phyloP scores from a whole-genome alignment of 1,284 basidiomycete species.

The Ustilago loliicola region DNA sequence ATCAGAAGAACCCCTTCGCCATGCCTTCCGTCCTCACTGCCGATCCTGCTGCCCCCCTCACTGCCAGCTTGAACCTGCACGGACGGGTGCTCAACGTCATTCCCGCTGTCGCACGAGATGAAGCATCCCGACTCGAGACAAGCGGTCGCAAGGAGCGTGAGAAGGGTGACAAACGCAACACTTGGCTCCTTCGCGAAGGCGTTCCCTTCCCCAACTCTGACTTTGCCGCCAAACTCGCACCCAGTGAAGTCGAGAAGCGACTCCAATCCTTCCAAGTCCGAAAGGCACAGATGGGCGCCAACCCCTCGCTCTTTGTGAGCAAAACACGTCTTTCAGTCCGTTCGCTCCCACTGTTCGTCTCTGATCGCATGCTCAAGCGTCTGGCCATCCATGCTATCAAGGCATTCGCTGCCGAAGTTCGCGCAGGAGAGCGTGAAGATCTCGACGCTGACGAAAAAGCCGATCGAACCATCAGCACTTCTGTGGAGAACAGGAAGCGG shows the following conservation, averaged over 20 bases:
- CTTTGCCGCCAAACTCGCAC: slow-evolving; percentile 44
- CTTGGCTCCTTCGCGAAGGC: slow-evolving; percentile 93
- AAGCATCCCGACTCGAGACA: slow-evolving; percentile 87
- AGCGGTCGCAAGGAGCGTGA: slow-evolving; percentile 82
- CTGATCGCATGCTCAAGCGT: slow-evolving; percentile 88
- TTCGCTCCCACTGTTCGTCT: slow-evolving; percentile 89
- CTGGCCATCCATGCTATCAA: slow-evolving; percentile 85
- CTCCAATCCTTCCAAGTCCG: slow-evolving; percentile 62
- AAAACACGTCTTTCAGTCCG: slow-evolving; percentile 93
- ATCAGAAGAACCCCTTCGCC: slow-evolving; percentile 63
- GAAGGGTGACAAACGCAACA: slow-evolving; percentile 94
- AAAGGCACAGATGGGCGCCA: slow-evolving; percentile 75
- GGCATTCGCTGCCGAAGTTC: slow-evolving; percentile 84
- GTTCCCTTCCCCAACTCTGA: slow-evolving; percentile 66
- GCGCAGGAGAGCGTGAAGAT: slow-evolving; percentile 76
- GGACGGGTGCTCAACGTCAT: slow-evolving; percentile 92
- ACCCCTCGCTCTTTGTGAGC: slow-evolving; percentile 93
- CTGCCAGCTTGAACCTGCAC: slow-evolving; percentile 86
- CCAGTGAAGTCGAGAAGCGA: slow-evolving; percentile 62
- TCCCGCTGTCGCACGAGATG: slow-evolving; percentile 88
- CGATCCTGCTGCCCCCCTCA: slow-evolving; percentile 90
- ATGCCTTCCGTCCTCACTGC: slow-evolving; percentile 75
- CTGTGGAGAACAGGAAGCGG: slow-evolving; percentile 60
- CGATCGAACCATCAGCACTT: slow-evolving; percentile 63
- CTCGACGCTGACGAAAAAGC: slow-evolving; percentile 82